Evolutionary conservation across 2,329 filamentous ascomycete genomes (phyloP), one percentile per base, ranked within the genome.

Genomic region (Chalara sp.): DNA sequence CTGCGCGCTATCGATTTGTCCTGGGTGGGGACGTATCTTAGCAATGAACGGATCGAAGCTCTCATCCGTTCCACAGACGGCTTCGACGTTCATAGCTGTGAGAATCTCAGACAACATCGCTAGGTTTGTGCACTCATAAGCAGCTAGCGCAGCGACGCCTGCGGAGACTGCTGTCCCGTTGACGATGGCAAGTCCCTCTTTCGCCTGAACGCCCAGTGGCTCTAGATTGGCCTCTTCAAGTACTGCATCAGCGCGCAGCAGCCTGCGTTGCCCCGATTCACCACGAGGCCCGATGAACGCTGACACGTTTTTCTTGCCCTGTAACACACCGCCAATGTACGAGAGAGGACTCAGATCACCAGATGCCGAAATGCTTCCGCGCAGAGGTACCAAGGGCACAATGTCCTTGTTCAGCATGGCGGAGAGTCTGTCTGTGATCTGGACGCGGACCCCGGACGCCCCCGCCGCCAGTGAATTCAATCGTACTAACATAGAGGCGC

Each of bases 21-120:
- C 83, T 0, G 65, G 62, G 60, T 86, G 82, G 1, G 83, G 81
- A 1, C 82, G 73, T 4, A 74, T 68, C 2, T 66, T 58, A 3
- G 80, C 73, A 50, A 85, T 75, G 60, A 85, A 84, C 0, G 76
- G 73, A 50, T 80, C 68, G 52, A 76, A 78, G 63, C 76, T 80
- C 56, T 78, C 73, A 1, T 72, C 70, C 8, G 74, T 79, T 1
- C 80, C 82, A 0, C 63, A 61, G 49, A 86, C 65, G 1, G 77
- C 77, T 62, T 86, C 83, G 1, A 77, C 74, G 4, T 69, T 70
- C 70, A 85, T 80, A 1, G 78, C 80, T 0, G 82, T 84, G 3
- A 84, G 65, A 0, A 80, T 61, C 59, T 86, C 81, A 0, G 75
- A 66, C 1, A 83, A 61, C 0, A 81, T 52, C 0, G 74, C 73